Conservation (phyloP, 2,329 filamentous ascomycete species). For the Trichoderma aggressivum region DNA sequence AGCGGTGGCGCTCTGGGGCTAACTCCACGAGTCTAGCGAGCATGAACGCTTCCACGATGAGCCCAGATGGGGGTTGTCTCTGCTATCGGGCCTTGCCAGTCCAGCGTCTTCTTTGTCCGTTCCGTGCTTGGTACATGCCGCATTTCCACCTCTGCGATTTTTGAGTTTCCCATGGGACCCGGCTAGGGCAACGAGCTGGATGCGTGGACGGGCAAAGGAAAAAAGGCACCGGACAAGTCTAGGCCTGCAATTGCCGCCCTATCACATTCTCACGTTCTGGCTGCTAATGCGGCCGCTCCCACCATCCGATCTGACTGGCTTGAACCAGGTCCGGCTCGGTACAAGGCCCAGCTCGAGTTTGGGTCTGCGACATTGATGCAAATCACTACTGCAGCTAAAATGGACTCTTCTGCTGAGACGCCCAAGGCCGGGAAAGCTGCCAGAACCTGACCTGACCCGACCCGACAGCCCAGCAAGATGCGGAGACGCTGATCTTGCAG, state of each 20-base stretch:
- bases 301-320: slow-evolving; percentile 14
- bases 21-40: not conserved
- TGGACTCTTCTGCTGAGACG: not conserved
- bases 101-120: not conserved
- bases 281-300: not conserved
- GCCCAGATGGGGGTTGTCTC: not conserved
- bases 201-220: not conserved
- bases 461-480: not conserved
- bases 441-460: not conserved
- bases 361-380: slow-evolving; percentile 13
- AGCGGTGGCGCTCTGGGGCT: slow-evolving; percentile 9
- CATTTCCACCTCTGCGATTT: not conserved
- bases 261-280: not conserved
- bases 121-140: not conserved
- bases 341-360: slow-evolving; percentile 4
- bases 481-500: slow-evolving; percentile 10
- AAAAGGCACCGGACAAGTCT: not conserved
- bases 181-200: not conserved
- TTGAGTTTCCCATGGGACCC: not conserved
- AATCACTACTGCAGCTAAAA: slow-evolving; percentile 20
- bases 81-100: slow-evolving; percentile 1
- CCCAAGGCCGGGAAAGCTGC: not conserved
- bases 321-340: not conserved
- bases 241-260: not conserved
- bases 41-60: slow-evolving; percentile 2